Conservation (phyloP, 352 stramenopile species). For the Phytophthora sp. region DNA sequence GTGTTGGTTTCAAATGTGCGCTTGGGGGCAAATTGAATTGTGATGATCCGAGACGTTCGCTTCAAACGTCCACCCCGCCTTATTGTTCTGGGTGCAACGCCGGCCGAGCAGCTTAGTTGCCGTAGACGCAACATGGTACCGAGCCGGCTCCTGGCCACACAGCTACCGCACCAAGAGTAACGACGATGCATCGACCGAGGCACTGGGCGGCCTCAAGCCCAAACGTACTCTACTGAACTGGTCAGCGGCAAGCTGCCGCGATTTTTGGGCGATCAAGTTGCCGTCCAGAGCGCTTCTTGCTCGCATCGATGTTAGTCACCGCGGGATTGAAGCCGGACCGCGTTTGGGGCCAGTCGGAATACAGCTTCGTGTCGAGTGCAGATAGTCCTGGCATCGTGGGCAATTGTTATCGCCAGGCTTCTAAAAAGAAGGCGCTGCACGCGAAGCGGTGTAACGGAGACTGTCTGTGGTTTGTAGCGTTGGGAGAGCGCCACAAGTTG, state of each 20-base stretch:
- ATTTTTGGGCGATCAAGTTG: conserved; percentile 43
- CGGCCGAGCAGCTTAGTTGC: conserved; percentile 15
- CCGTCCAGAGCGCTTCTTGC: conserved; percentile 40
- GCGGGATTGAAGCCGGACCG: conserved; percentile 6
- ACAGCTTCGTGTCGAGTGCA: conserved; percentile 13
- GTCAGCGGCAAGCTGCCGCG: conserved; percentile 14
- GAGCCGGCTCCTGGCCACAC: conserved; percentile 31
- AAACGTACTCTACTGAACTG: conserved; percentile 50
- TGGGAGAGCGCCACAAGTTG: conserved; percentile 9
- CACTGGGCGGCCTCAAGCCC: conserved; percentile 32
- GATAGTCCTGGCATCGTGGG: not conserved
- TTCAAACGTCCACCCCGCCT: conserved; percentile 13
- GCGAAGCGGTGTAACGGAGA: conserved; percentile 36
- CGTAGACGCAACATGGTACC: conserved; percentile 20
- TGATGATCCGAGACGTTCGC: conserved; percentile 25
- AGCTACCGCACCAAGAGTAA: conserved; percentile 41
- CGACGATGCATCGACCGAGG: conserved; percentile 37
- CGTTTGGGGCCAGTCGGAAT: conserved; percentile 12
- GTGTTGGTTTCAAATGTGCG: conserved; percentile 28
- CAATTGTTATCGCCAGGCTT: conserved; percentile 9
- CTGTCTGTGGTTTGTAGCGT: conserved; percentile 21
- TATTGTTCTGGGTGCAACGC: conserved; percentile 37
- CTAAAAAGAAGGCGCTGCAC: conserved; percentile 30
- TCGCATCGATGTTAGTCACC: conserved; percentile 34
- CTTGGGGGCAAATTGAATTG: conserved; percentile 43